Evolutionary conservation across 1,284 basidiomycete genomes (phyloP), one percentile per base, ranked within the genome.

Genomic region (Lentinula novae-zelandiae): DNA sequence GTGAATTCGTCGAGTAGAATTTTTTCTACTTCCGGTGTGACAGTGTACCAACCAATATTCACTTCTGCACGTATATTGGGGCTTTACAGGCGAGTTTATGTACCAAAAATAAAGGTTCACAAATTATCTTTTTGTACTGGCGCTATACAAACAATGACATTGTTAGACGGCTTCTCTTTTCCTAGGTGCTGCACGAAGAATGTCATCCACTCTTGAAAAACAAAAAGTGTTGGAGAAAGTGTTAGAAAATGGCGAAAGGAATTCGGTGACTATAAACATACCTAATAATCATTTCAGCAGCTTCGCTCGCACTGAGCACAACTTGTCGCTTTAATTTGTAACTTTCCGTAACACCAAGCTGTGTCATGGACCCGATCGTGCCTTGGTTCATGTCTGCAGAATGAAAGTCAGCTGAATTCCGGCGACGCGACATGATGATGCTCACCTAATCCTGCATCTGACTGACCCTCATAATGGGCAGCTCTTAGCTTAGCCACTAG

Each of bases 251-350:
- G 27, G 27, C 27, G 3, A 27, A 27, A 27, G 27, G 27, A 27
- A 4, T 27, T 4, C 27, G 2, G 3, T 27, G 8, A 39, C 12
- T 33, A 42, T n/a, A 56, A 51, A 36, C 92, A 40, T 75, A 95
- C 86, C 96, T 84, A 67, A 99, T 83, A 67, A 98, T 98, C 95
- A 99, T 98, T 80, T 99, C 97, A 1, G 95, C 92, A 8, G 96
- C 97, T 74, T 99, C 97, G 64, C 89, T 95, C 1, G 97, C 96
- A 68, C 92, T 95, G 57, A 93, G 77, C 3, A 99, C 90, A 0
- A 99, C 96, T 76, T 98, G 96, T 50, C 90, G 81, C 79, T 99
- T 99, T 65, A 99, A 81, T 81, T 99, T 99, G 79, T 95, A 99
- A 68, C 92, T 95, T 78, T 99, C 96, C 0, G 95, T 97, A 46